Evolutionary conservation across 2,329 filamentous ascomycete species (phyloP), one percentile per base, ranked within the genome.

Genomic region (Clonostachys rosea): DNA sequence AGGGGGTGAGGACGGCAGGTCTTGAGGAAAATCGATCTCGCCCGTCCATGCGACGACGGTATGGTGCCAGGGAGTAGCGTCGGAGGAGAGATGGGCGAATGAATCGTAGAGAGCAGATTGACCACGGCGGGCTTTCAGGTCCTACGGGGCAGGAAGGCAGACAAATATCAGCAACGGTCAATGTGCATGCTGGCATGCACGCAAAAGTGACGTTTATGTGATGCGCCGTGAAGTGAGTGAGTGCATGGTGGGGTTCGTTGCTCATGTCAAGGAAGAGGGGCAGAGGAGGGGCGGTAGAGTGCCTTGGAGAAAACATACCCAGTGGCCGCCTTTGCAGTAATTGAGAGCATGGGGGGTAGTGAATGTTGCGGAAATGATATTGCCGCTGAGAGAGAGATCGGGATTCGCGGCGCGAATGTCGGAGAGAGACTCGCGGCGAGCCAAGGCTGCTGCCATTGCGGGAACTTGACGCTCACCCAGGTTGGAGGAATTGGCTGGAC

Each of bases 11-110:
- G 70, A 53, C 17, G 57, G 53, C 33, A 65, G 59, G 41, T 78
- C 73, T 39, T 61, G 52, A 4, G 74, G 68, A 5, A 66, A 70
- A 48, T 84, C 80, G 49, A 92, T 86, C 65, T 97, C 92, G 49
- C 92, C 92, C 4, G 92, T 96, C 92, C 92, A 97, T 42, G 90
- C 91, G 46, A 97, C 88, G 6, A 96, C 79, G 1, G 86, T 94
- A 69, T 96, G 92, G 58, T 91, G 89, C 91, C 91, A 97, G 17
- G 86, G 84, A 3, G 86, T 85, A 40, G 87, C 78, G 47, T 86
- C 76, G n/a, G 91, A 95, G 5, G 91, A 89, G 41, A 97, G 82
- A 67, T 95, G 86, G 47, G 86, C 81, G 60, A 97, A 91, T 10
- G 91, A 91, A 65, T 96, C 91, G 68, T 95, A 95, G 34, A 97